Conservation (phyloP, 2,329 filamentous ascomycete genomes). For the Coniochaeta ligniaria region DNA sequence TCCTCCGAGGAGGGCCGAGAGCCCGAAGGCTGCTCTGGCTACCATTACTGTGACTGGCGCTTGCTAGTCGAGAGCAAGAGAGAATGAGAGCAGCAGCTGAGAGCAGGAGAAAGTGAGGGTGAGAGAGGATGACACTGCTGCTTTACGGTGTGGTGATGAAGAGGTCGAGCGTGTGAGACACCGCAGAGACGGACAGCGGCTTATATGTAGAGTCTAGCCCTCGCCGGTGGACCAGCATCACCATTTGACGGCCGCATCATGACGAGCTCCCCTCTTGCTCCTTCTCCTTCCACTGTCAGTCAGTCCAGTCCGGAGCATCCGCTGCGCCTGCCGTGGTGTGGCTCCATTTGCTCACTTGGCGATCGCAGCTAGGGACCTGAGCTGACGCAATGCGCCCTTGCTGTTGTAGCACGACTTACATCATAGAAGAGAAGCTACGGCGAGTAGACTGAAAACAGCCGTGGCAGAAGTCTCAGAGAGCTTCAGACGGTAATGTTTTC, state of each 20-base stretch:
- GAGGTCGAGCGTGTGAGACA: too few relatives aligned
- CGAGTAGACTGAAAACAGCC: neutral
- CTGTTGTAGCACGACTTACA: neutral
- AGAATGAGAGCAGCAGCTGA: neutral
- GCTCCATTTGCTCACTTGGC: too few relatives aligned
- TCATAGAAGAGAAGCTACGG: neutral
- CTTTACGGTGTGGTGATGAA: too few relatives aligned
- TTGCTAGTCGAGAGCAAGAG: neutral
- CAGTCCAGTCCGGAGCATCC: too few relatives aligned
- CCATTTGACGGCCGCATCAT: neutral
- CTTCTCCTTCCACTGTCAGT: too few relatives aligned
- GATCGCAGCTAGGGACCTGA: too few relatives aligned
- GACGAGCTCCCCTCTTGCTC: neutral
- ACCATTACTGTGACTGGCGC: neutral
- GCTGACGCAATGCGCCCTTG: neutral
- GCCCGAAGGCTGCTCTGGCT: neutral
- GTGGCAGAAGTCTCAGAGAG: neutral
- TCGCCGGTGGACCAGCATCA: too few relatives aligned
- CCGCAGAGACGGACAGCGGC: too few relatives aligned
- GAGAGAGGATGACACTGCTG: too few relatives aligned
- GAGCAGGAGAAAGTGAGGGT: too few relatives aligned
- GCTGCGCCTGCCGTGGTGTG: too few relatives aligned
- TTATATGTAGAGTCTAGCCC: too few relatives aligned
- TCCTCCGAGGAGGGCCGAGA: neutral
- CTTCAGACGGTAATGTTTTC: neutral